phyloP scores from a whole-genome alignment of 1,284 basidiomycete species.

The Ustilago vetiveriae region DNA sequence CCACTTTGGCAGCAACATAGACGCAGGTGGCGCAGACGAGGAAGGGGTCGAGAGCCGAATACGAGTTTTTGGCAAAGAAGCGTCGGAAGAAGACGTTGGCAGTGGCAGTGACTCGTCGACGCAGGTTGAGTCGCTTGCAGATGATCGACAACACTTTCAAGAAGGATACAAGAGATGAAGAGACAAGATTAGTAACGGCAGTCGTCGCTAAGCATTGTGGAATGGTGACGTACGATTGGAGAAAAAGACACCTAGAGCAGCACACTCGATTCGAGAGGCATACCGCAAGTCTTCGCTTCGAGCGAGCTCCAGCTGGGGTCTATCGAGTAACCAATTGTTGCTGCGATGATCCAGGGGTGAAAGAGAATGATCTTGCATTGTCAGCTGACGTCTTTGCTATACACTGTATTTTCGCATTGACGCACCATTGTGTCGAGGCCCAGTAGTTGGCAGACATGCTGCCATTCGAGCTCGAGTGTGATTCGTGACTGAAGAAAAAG shows the following conservation, averaged over 20 bases:
- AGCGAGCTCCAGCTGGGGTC: slow-evolving; percentile 52
- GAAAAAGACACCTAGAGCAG: slow-evolving; percentile 60
- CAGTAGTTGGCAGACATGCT: slow-evolving; percentile 62
- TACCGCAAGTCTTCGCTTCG: slow-evolving; percentile 58
- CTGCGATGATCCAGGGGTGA: slow-evolving; percentile 17
- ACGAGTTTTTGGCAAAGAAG: slow-evolving; percentile 77
- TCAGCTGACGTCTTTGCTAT: background rate
- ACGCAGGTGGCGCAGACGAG: slow-evolving; percentile 90
- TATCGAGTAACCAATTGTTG: slow-evolving; percentile 63
- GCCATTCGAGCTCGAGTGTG: too few species aligned
- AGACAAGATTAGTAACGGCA: too few species aligned
- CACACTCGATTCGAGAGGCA: slow-evolving; percentile 50
- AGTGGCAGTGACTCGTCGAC: slow-evolving; percentile 90
- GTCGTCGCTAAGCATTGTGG: too few species aligned
- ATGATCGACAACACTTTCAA: slow-evolving; percentile 83
- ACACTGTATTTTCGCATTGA: too few species aligned
- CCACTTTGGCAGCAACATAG: slow-evolving; percentile 95
- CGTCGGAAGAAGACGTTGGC: slow-evolving; percentile 91
- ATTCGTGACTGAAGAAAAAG: background rate
- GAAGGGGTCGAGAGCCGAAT: slow-evolving; percentile 92
- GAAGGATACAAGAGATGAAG: too few species aligned
- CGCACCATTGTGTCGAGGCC: slow-evolving; percentile 57
- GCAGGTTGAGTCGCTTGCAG: slow-evolving; percentile 81
- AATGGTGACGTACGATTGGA: slow-evolving; percentile 59
- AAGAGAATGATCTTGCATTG: background rate